Base-by-base conservation (phyloP, 345 rosid species). In the Isatis tinctoria region DNA sequence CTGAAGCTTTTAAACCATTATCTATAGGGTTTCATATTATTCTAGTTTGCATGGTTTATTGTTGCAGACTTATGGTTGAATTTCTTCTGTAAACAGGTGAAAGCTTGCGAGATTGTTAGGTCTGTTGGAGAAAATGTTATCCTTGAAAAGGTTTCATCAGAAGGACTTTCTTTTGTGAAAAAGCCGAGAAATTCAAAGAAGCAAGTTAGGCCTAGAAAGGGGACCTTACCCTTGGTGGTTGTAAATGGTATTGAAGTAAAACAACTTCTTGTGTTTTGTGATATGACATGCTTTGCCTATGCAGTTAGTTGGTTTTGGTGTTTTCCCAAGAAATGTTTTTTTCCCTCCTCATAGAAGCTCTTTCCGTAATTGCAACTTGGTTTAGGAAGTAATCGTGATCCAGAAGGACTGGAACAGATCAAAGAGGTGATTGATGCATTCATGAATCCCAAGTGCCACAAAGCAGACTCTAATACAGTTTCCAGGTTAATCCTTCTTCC, bases 371-470 rank as follows among this genome's bases (percentile, higher is more conserved):
- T 16, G 33, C 56, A 73, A 51, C 26, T 47, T 59, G 60, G 5
- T 58, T n/a, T 8, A 74, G 93, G 88, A 73, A 61, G 2, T 33
- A 69, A 57, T 36, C 72, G 54, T 54, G 74, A 75, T 65, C 53
- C 62, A 33, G 80, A 80, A 65, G 68, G 64, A 26, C 77, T 70
- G 75, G 80, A 85, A 49, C 81, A 67, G 56, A 81, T 85, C 69
- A 77, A 81, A 72, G 83, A 75, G 85, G 97, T 90, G 73, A 85
- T 92, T 41, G 82, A 86, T 72, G 99, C 99, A 24, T 95, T 92
- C 79, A 73, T 79, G 83, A 87, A 85, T 66, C 97, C 97, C 37
- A 90, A 87, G 80, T 87, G 97, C 77, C 89, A 90, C 83, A 69
- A 79, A 30, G 93, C 92, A 63, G 90, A 88, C 78, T 90, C 99